A percentile compares a stretch with the other conserved stretches of the same genome.
Evolutionary conservation across 352 stramenopile genomes (phyloP).

Genomic region (Globisporangium abappressorium): DNA sequence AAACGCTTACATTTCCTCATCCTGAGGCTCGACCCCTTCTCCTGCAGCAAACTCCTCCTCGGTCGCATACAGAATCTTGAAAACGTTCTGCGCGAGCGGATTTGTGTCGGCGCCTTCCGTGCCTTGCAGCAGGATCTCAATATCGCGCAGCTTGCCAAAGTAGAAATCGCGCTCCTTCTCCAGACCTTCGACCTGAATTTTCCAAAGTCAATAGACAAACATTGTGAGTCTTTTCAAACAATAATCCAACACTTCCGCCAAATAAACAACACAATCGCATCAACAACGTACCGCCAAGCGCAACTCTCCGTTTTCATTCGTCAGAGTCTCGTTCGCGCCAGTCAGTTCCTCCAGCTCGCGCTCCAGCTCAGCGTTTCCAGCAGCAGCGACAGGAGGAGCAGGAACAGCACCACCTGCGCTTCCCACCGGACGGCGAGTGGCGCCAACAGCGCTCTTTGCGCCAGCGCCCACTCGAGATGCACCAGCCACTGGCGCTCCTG

Average conservation of each 20-base stretch:
- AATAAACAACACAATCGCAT: background rate
- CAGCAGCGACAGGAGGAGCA: conserved; percentile 14
- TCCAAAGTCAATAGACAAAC: conserved; percentile 2
- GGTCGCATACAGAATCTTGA: conserved; percentile 85
- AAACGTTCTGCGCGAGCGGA: conserved; percentile 64
- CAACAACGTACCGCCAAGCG: conserved; percentile 52
- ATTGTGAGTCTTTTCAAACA: background rate
- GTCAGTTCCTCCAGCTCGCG: conserved; percentile 77
- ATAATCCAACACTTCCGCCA: background rate
- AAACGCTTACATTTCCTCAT: conserved; percentile 46
- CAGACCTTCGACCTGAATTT: conserved; percentile 75
- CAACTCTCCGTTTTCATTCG: conserved; percentile 75
- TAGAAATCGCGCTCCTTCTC: conserved; percentile 99
- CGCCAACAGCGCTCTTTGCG: conserved; percentile 13
- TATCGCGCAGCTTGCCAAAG: conserved; percentile 97
- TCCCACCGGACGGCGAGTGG: conserved; percentile 31
- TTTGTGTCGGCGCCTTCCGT: conserved; percentile 53
- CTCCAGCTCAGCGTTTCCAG: conserved; percentile 46
- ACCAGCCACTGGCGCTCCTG: conserved; percentile 35
- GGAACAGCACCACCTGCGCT: conserved; percentile 22
- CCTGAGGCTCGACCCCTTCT: conserved; percentile 44
- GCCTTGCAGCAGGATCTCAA: conserved; percentile 95
- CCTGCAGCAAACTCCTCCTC: conserved; percentile 51
- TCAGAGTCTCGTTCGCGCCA: conserved; percentile 61
- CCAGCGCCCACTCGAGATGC: conserved; percentile 22